phyloP scores from a whole-genome alignment of 371 early-diverging fungal genomes.

The Parasitella parasitica region DNA sequence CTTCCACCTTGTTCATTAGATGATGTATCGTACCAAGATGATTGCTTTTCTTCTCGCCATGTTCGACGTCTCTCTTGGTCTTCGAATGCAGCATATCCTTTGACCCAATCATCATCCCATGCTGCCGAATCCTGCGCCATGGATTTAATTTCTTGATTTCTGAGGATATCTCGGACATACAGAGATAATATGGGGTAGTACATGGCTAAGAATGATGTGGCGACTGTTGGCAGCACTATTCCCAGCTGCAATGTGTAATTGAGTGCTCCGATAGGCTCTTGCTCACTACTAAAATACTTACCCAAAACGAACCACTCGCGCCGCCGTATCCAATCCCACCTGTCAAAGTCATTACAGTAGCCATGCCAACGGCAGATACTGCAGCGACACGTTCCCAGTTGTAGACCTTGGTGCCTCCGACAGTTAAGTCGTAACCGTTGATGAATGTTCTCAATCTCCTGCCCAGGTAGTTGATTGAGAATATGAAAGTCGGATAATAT shows the following conservation, averaged over 20 bases:
- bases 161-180: constrained; percentile 46
- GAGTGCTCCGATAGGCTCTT: not conserved
- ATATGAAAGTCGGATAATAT: constrained; percentile 59
- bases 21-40: constrained; percentile 8
- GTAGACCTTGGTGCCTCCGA: constrained; percentile 57
- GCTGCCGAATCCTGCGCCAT: constrained; percentile 46
- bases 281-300: constrained; percentile 1
- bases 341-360: constrained; percentile 31
- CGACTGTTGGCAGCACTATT: constrained; percentile 52
- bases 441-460: constrained; percentile 58
- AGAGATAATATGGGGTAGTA: constrained; percentile 58
- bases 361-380: constrained; percentile 49
- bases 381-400: constrained; percentile 56
- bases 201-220: constrained; percentile 49
- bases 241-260: constrained; percentile 39
- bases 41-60: constrained; percentile 50
- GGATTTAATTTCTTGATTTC: constrained; percentile 45
- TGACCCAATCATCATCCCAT: constrained; percentile 61
- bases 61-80: constrained; percentile 53
- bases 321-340: constrained; percentile 50
- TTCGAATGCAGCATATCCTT: constrained; percentile 55
- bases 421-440: constrained; percentile 50
- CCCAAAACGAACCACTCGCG: constrained; percentile 49
- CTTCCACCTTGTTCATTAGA: not conserved
- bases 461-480: constrained; percentile 50